phyloP scores from a whole-genome alignment of 2,329 filamentous ascomycete species.

The Aspergillus sp. region DNA sequence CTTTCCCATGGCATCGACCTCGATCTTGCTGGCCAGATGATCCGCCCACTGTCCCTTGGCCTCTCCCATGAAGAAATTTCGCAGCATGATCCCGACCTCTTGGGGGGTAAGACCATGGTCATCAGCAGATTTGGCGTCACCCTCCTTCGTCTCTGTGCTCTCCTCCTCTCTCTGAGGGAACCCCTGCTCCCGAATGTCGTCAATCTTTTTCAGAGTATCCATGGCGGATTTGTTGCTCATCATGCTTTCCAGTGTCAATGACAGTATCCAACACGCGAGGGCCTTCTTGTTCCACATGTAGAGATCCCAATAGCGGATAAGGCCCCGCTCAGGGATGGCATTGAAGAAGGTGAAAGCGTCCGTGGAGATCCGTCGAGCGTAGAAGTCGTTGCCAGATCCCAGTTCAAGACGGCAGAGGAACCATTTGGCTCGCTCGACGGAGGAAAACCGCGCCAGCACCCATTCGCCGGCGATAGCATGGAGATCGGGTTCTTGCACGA shows the following conservation, averaged over 20 bases:
- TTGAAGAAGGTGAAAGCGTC: conserved; percentile 14
- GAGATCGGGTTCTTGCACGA: conserved; percentile 14
- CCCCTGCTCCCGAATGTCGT: background rate
- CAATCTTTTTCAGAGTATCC: background rate
- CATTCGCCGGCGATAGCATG: conserved; percentile 17
- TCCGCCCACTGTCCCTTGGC: background rate
- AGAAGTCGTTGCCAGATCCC: conserved; percentile 11
- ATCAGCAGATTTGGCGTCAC: background rate
- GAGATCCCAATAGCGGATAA: conserved; percentile 16
- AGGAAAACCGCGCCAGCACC: conserved; percentile 16
- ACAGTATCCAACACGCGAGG: background rate
- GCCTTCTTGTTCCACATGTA: conserved; percentile 14
- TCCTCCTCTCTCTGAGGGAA: background rate
- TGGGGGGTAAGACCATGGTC: background rate
- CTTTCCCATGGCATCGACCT: background rate
- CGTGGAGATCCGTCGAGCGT: conserved; percentile 15
- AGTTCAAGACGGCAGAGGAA: conserved; percentile 15
- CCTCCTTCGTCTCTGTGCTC: background rate
- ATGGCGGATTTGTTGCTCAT: background rate
- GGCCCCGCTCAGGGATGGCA: conserved; percentile 14
- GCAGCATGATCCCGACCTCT: background rate
- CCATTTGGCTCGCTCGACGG: conserved; percentile 13
- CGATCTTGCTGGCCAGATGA: background rate
- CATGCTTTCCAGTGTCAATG: background rate
- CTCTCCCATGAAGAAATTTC: background rate